phyloP scores from a whole-genome alignment of 345 rosid genomes.

The Aquilaria sinensis region DNA sequence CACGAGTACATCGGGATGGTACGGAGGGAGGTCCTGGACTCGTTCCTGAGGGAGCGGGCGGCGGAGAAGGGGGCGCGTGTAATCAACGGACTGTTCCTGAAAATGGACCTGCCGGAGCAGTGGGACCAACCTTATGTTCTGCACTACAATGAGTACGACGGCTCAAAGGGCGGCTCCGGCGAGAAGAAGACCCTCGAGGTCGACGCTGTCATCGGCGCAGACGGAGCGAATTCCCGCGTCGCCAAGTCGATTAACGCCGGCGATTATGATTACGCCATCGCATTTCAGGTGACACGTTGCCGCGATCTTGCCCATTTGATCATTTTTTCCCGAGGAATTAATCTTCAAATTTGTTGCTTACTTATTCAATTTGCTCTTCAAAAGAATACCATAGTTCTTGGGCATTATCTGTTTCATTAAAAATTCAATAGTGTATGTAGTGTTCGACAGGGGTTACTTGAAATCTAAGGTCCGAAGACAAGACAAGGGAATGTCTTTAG shows the following conservation, averaged over 20 bases:
- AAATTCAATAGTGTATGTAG: too few relatives aligned
- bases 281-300: slow-evolving; percentile 62
- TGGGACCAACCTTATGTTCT: slow-evolving; percentile 52
- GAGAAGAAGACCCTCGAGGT: slow-evolving; percentile 76
- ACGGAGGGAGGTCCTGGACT: slow-evolving; percentile 78
- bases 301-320: too few relatives aligned
- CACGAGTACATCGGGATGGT: slow-evolving; percentile 99
- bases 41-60: slow-evolving; percentile 73
- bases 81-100: slow-evolving; percentile 77
- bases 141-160: slow-evolving; percentile 86
- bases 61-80: slow-evolving; percentile 65
- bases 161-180: slow-evolving; percentile 54
- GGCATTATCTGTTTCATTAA: too few relatives aligned
- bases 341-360: neutral
- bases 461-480: too few relatives aligned
- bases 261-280: slow-evolving; percentile 91
- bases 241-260: slow-evolving; percentile 90
- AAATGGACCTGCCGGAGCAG: slow-evolving; percentile 66
- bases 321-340: too few relatives aligned
- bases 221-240: slow-evolving; percentile 91
- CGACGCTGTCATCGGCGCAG: slow-evolving; percentile 93
- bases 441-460: too few relatives aligned
- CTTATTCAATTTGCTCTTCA: neutral
- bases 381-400: too few relatives aligned
- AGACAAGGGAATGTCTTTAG: too few relatives aligned